These are phyloP conservation scores for Vitis rupestris DNA, from an alignment of 164 flowering plant genomes.

Conservation along the genomic window DNA sequence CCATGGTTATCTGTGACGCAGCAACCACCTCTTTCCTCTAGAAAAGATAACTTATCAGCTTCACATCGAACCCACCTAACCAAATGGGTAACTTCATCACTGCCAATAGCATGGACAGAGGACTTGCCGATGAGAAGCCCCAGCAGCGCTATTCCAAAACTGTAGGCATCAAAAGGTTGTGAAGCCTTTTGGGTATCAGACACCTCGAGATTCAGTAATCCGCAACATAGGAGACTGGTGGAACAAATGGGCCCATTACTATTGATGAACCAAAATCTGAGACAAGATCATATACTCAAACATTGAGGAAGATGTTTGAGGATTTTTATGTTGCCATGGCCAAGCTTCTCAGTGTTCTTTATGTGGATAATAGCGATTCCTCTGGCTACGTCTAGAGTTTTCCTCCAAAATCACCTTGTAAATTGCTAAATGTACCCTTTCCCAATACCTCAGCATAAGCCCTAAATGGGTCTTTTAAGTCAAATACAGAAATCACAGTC, in stretches of 20 bases:
- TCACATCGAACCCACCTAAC: constrained; percentile 79
- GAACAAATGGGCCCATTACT: constrained; percentile 48
- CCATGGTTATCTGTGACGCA: constrained; percentile 64
- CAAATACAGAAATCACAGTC: constrained; percentile 61
- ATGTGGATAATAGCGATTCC: constrained; percentile 72
- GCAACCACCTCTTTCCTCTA: constrained; percentile 79
- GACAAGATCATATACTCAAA: constrained; percentile 56
- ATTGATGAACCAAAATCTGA: constrained; percentile 73
- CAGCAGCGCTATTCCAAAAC: constrained; percentile 66
- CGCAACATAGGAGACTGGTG: constrained; percentile 62
- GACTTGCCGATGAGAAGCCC: constrained; percentile 73
- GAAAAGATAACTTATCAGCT: constrained; percentile 56
- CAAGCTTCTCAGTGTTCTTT: constrained; percentile 46
- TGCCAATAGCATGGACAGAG: constrained; percentile 52
- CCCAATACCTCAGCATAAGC: constrained; percentile 83
- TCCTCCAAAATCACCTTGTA: constrained; percentile 62
- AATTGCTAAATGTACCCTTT: constrained; percentile 69
- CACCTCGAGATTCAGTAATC: constrained; percentile 79
- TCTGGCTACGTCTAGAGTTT: constrained; percentile 79
- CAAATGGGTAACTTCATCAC: constrained; percentile 63
- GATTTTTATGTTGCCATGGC: constrained; percentile 80
- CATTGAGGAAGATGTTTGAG: constrained; percentile 84
- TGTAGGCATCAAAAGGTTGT: constrained; percentile 66
- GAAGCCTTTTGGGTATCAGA: constrained; percentile 58
- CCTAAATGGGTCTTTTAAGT: constrained; percentile 72